A percentile compares a stretch with the other conserved stretches of the same genome.
These are phyloP conservation scores for Platanus orientalis DNA, from an alignment of 164 flowering plant species.

Conservation along the genomic window DNA sequence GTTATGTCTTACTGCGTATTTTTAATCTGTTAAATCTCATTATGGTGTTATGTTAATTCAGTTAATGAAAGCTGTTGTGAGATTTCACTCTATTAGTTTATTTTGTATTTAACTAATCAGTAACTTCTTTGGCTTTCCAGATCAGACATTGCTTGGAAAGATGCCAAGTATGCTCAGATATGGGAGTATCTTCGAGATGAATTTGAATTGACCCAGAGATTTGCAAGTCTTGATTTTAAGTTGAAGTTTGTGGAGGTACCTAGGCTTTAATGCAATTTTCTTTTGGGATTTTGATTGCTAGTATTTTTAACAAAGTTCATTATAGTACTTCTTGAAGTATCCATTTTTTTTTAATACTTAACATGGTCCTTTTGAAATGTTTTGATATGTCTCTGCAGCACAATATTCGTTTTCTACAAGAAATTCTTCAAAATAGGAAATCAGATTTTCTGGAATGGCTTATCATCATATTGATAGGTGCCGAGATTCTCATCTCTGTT, in stretches of 20 bases:
- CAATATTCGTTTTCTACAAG: conserved; percentile 86
- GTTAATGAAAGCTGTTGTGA: too few species aligned
- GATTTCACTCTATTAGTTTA: background rate
- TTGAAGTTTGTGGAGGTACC: conserved; percentile 94
- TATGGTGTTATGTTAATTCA: too few species aligned
- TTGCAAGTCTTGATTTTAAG: conserved; percentile 90
- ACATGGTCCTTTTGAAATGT: conserved; percentile 1
- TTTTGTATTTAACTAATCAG: background rate
- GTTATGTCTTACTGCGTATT: too few species aligned
- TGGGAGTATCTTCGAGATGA: conserved; percentile 95
- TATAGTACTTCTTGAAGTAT: background rate
- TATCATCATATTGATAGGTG: conserved; percentile 73
- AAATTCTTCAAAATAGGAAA: conserved; percentile 88
- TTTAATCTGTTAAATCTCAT: too few species aligned
- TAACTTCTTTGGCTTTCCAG: conserved; percentile 30
- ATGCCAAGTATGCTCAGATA: conserved; percentile 92
- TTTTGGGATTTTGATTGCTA: background rate
- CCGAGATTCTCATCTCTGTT: conserved; percentile 73
- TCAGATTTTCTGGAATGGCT: conserved; percentile 92
- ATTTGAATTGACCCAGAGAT: conserved; percentile 89
- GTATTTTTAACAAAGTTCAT: background rate
- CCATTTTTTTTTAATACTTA: background rate
- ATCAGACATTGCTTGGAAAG: conserved; percentile 94
- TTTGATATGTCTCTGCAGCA: conserved; percentile 52
- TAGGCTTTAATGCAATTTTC: background rate